A percentile compares a stretch with the other conserved stretches of the same genome.
These are phyloP conservation scores for Phlyctochytrium arcticum DNA, from an alignment of 192 early-diverging fungal species.

Conservation along the genomic window DNA sequence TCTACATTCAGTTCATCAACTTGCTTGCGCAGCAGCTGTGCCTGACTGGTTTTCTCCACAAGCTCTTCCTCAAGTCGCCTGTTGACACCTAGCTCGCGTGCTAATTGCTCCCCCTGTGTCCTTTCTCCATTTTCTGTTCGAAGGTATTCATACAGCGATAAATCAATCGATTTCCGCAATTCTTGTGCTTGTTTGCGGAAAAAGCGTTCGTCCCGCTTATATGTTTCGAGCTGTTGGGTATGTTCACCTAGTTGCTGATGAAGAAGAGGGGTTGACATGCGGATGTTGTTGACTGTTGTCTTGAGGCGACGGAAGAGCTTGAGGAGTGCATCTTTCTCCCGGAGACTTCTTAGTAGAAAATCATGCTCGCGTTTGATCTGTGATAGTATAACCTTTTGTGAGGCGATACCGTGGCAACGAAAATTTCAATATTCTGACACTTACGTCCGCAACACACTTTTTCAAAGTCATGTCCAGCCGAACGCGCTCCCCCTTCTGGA, in stretches of 20 bases:
- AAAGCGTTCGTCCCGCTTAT: slow-evolving; percentile 36
- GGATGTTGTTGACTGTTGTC: slow-evolving; percentile 55
- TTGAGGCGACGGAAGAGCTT: slow-evolving; percentile 50
- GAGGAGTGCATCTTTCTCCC: slow-evolving; percentile 55
- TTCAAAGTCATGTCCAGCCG: slow-evolving; percentile 45
- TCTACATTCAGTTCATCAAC: slow-evolving; percentile 43
- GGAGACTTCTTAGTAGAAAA: slow-evolving; percentile 45
- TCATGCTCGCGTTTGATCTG: slow-evolving; percentile 61
- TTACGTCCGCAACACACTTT: slow-evolving; percentile 46
- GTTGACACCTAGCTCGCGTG: slow-evolving; percentile 39
- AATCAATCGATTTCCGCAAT: slow-evolving; percentile 47
- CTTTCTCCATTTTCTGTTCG: slow-evolving; percentile 50
- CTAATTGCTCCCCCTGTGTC: slow-evolving; percentile 36
- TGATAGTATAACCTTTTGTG: background rate
- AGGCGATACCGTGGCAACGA: background rate
- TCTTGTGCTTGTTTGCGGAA: slow-evolving; percentile 35
- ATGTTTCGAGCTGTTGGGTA: slow-evolving; percentile 27
- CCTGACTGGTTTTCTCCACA: slow-evolving; percentile 29
- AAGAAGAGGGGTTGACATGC: slow-evolving; percentile 43
- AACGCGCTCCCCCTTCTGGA: slow-evolving; percentile 51
- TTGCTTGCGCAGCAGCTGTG: slow-evolving; percentile 16
- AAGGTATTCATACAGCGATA: slow-evolving; percentile 46
- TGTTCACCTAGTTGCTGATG: slow-evolving; percentile 49
- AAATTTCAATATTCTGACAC: background rate
- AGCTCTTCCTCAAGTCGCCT: slow-evolving; percentile 47